Conservation (phyloP, 805 yeast genomes). For the Zygoascus flipseniorum region DNA sequence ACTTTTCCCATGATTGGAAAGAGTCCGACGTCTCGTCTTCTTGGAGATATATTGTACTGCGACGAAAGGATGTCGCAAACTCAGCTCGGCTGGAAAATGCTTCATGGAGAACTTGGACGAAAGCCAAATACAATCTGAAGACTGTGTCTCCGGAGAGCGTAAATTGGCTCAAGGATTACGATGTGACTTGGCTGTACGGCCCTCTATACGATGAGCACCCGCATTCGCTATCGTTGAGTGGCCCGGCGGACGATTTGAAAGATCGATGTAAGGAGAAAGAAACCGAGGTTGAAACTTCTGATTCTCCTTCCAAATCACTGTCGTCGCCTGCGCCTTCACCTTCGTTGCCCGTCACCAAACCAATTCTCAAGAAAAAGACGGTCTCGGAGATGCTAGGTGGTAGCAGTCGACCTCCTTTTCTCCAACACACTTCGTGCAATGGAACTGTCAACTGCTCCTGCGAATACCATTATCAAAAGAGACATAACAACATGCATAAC, state of each 20-base stretch:
- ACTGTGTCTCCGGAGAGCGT: slow-evolving; percentile 88
- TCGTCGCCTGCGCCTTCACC: background rate
- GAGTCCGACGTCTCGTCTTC: slow-evolving; percentile 88
- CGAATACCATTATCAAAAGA: background rate
- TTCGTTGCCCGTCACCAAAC: slow-evolving; percentile 41
- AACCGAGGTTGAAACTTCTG: background rate
- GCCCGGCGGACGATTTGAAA: background rate
- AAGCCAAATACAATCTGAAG: slow-evolving; percentile 50
- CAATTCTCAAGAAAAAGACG: slow-evolving; percentile 81
- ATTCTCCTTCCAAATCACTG: slow-evolving; percentile 6
- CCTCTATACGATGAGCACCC: slow-evolving; percentile 51
- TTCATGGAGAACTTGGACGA: slow-evolving; percentile 94
- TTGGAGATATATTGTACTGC: slow-evolving; percentile 85
- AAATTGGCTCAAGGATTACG: slow-evolving; percentile 95
- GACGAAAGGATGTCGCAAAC: slow-evolving; percentile 77
- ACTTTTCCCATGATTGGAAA: slow-evolving; percentile 92
- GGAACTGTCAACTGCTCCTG: slow-evolving; percentile 3
- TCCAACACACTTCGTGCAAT: slow-evolving; percentile 6
- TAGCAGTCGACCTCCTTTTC: background rate
- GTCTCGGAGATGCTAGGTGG: slow-evolving; percentile 68
- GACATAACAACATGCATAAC: slow-evolving; percentile 7
- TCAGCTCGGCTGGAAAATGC: slow-evolving; percentile 76
- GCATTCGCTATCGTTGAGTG: slow-evolving; percentile 8
- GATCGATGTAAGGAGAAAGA: background rate
- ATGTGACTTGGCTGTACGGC: slow-evolving; percentile 97